These are phyloP conservation scores for Chlorella variabilis DNA, from an alignment of 163 green algal species.

Conservation along the genomic window DNA sequence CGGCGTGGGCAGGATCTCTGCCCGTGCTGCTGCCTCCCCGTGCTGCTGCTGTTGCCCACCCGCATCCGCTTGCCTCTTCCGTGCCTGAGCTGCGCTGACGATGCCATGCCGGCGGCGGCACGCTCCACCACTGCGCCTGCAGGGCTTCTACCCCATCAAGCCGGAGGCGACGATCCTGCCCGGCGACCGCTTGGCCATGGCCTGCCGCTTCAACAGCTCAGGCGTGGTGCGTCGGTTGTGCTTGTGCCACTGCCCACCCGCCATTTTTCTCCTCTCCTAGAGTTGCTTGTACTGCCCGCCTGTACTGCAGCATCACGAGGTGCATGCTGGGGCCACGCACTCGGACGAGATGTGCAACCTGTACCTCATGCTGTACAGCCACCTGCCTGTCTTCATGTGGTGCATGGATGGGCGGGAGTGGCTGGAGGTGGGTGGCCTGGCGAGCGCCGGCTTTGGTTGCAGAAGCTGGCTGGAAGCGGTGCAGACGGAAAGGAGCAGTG, in stretches of 20 bases:
- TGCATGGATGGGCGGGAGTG: constrained; percentile 50
- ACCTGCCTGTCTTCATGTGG: constrained; percentile 70
- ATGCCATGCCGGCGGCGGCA: too few relatives aligned
- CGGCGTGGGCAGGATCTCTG: too few relatives aligned
- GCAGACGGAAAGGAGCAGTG: neutral
- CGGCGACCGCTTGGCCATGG: constrained; percentile 75
- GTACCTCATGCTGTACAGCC: constrained; percentile 82
- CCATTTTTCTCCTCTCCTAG: neutral
- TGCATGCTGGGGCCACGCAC: constrained; percentile 59
- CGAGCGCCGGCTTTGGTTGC: too few relatives aligned
- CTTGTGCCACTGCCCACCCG: neutral
- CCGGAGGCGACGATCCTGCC: constrained; percentile 60
- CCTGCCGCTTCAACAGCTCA: constrained; percentile 84
- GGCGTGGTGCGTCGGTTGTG: neutral
- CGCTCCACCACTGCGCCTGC: constrained; percentile 12
- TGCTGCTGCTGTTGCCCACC: neutral
- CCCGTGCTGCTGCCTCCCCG: constrained; percentile 53
- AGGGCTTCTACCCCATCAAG: constrained; percentile 79
- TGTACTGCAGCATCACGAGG: neutral
- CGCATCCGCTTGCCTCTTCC: too few relatives aligned
- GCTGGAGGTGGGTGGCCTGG: constrained; percentile 3
- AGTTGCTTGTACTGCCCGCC: neutral
- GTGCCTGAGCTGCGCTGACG: too few relatives aligned
- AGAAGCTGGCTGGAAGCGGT: neutral
- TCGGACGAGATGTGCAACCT: constrained; percentile 93